These are phyloP conservation scores for Naganishia cerealis DNA, from an alignment of 1,284 basidiomycete genomes.

Conservation along the genomic window DNA sequence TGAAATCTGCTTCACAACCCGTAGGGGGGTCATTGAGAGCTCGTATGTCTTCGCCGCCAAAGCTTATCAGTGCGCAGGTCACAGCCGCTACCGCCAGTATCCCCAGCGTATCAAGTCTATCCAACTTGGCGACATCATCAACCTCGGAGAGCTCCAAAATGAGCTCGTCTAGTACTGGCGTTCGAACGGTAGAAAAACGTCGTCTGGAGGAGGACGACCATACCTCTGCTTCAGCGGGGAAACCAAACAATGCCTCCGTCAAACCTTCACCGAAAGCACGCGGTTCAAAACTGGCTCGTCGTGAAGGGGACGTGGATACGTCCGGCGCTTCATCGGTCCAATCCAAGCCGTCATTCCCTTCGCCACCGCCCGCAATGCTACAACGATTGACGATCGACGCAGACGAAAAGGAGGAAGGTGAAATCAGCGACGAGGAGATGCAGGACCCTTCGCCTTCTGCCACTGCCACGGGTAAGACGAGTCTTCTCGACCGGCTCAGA, in stretches of 20 bases:
- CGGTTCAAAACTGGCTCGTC: constrained; percentile 6
- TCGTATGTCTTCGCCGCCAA: constrained; percentile 19
- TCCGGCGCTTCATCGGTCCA: background rate
- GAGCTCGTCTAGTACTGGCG: background rate
- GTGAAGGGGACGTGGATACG: constrained; percentile 13
- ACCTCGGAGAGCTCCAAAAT: background rate
- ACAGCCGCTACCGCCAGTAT: background rate
- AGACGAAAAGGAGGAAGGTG: constrained; percentile 24
- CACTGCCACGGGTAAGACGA: background rate
- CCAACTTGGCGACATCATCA: background rate
- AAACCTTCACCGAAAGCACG: background rate
- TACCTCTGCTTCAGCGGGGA: background rate
- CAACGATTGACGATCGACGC: background rate
- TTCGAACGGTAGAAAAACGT: constrained; percentile 13
- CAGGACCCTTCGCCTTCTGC: background rate
- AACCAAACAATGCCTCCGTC: background rate
- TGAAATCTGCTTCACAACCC: background rate
- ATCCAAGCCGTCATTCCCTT: background rate
- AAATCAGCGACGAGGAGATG: constrained; percentile 28
- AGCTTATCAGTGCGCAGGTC: background rate
- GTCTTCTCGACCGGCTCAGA: constrained; percentile 15
- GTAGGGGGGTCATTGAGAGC: constrained; percentile 3
- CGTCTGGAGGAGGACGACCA: background rate
- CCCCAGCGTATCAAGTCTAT: background rate
- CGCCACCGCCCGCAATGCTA: background rate